Percentiles rank a stretch among this genome's conserved stretches.
Conservation (phyloP, 1,284 basidiomycete genomes). For the Malassezia pachydermatis region DNA sequence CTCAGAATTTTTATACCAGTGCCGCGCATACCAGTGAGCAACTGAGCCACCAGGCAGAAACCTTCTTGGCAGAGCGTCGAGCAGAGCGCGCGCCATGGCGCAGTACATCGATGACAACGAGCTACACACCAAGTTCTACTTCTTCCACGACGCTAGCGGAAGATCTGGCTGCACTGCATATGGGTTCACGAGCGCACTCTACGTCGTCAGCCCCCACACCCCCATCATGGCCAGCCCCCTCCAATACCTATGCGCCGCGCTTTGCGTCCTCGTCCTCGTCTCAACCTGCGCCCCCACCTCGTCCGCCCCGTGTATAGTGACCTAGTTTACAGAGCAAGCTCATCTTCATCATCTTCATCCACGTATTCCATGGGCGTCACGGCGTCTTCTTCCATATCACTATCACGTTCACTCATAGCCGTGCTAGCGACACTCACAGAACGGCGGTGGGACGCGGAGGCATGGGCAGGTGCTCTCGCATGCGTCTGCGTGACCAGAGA, state of each 20-base stretch:
- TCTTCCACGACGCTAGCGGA: slow-evolving; percentile 10
- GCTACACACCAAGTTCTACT: too few relatives aligned
- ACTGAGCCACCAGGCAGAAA: background rate
- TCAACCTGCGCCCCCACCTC: slow-evolving; percentile 7
- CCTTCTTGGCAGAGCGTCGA: slow-evolving; percentile 9
- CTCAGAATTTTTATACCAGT: slow-evolving; percentile 75
- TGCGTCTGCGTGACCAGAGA: too few relatives aligned
- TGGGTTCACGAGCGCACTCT: too few relatives aligned
- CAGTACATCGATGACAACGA: too few relatives aligned
- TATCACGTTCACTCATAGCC: too few relatives aligned
- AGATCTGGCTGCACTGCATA: slow-evolving; percentile 10
- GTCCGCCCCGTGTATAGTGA: slow-evolving; percentile 8
- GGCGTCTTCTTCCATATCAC: background rate
- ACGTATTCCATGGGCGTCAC: background rate
- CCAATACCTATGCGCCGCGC: background rate
- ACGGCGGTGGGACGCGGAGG: too few relatives aligned
- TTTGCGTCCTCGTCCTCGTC: background rate
- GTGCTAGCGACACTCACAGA: too few relatives aligned
- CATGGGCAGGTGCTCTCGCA: too few relatives aligned
- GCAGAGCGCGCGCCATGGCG: slow-evolving; percentile 7
- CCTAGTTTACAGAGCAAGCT: slow-evolving; percentile 1
- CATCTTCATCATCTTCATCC: slow-evolving; percentile 7
- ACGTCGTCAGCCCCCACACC: background rate
- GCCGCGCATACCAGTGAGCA: slow-evolving; percentile 50
- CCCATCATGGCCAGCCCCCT: background rate